Conservation (phyloP, 257 asterid species). For the Solanum corneliomulleri region DNA sequence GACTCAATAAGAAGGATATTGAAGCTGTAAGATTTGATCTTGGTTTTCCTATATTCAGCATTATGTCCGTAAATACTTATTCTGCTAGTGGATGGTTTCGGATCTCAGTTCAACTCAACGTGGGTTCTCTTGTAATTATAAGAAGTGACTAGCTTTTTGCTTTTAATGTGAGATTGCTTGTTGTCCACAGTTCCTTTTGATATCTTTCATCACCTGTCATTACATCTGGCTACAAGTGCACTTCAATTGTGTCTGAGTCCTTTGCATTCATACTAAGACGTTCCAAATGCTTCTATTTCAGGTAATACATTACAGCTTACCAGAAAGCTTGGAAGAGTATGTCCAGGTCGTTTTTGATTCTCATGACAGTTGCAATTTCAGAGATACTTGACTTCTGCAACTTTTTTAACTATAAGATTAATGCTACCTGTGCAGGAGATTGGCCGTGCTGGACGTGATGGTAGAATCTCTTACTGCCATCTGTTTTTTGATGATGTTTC, state of each 20-base stretch:
- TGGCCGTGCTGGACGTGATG: conserved; percentile 99
- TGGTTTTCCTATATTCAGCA: neutral
- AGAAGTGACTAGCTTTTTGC: neutral
- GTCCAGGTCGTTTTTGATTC: conserved; percentile 56
- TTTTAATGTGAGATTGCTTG: neutral
- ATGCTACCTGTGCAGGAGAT: conserved; percentile 51
- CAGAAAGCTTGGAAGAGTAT: conserved; percentile 96
- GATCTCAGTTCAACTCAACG: neutral
- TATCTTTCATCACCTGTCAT: neutral
- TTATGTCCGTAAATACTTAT: neutral
- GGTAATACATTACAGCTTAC: conserved; percentile 93
- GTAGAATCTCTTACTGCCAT: conserved; percentile 80
- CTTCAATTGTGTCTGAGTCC: neutral
- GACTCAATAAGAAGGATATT: conserved; percentile 90
- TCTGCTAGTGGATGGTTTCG: neutral
- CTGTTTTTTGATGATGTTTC: conserved; percentile 74
- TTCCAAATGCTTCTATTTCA: conserved; percentile 20
- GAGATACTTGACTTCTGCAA: neutral
- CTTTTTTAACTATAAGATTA: conserved; percentile 6
- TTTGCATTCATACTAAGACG: neutral
- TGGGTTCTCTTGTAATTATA: neutral
- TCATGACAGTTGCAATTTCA: neutral
- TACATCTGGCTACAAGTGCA: neutral
- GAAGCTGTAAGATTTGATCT: conserved; percentile 69
- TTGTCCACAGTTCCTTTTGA: neutral